Percentiles rank a stretch among this genome's conserved stretches.
phyloP scores from a whole-genome alignment of 2,329 filamentous ascomycete genomes.

The Blumeriella jaapii region DNA sequence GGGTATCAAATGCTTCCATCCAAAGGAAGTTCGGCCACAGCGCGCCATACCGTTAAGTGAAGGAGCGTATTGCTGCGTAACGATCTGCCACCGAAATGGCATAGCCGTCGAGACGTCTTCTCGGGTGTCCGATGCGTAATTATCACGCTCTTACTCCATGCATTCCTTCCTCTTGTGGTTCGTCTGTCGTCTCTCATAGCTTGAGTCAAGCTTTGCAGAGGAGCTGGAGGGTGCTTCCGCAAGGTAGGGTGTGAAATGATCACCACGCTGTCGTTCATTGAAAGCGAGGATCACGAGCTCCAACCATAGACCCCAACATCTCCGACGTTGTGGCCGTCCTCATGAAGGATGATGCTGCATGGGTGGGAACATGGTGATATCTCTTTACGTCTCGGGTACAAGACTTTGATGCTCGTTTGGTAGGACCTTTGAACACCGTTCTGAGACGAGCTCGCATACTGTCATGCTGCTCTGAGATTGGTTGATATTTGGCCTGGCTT shows the following conservation, averaged over 20 bases:
- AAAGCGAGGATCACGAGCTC: not conserved
- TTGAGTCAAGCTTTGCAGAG: slow-evolving; percentile 1
- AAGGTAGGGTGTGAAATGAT: too few relatives aligned
- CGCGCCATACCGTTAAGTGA: too few relatives aligned
- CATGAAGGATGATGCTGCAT: slow-evolving; percentile 14
- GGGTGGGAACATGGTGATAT: slow-evolving; percentile 15
- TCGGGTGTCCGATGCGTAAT: too few relatives aligned
- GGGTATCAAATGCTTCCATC: too few relatives aligned
- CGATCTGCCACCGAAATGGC: too few relatives aligned
- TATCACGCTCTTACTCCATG: not conserved
- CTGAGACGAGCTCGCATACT: slow-evolving; percentile 9
- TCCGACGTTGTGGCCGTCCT: slow-evolving; percentile 13
- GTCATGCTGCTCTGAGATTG: not conserved
- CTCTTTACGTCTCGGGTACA: slow-evolving; percentile 11
- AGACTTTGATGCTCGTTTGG: slow-evolving; percentile 3
- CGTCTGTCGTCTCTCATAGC: not conserved
- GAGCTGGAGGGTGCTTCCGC: not conserved
- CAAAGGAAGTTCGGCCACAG: too few relatives aligned
- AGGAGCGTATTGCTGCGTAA: too few relatives aligned
- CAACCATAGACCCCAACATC: slow-evolving; percentile 4
- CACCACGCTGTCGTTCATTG: too few relatives aligned
- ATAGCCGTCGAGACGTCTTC: too few relatives aligned
- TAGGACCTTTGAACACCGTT: slow-evolving; percentile 4
- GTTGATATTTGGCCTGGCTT: slow-evolving; percentile 1
- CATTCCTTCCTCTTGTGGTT: not conserved